Base-by-base conservation (phyloP, 352 stramenopile species). In the Globisporangium heterothallicum region DNA sequence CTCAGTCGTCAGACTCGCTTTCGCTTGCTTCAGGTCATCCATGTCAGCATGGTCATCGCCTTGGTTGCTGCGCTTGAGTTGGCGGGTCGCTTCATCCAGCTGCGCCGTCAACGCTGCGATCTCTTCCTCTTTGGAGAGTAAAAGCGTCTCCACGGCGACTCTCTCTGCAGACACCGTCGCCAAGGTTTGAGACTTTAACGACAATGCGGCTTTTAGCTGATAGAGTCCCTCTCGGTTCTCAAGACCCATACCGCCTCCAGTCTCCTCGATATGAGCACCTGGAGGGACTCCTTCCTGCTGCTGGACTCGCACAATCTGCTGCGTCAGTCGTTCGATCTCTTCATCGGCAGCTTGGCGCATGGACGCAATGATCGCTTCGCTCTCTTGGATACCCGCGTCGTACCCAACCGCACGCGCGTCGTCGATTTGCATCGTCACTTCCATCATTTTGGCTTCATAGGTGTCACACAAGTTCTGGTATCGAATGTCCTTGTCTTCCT, bases 321-420 rank as follows among this genome's bases (percentile, higher is more conserved):
- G 35, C 26, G 49, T 56, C 9, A 74, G 21, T 22, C 41, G 53
- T 19, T 56, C 54, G 35, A 68, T 59, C 53, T 74, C 50, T 14
- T 70, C 62, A 21, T 88, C 64, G 5, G 75, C 61, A 6, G 75
- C 64, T 14, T 78, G 67, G 0, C 63, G 68, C 42, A 92, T 71
- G n/a, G 58, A 78, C 38, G 78, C 66, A 2, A 90, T 60, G 56
- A 92, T 84, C 10, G 63, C 49, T 41, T 91, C 78, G 61, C 80
- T 94, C 51, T 92, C 80, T 3, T 72, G 63, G 34, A 91, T 85
- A 0, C 83, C 83, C 49, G 84, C 80, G 36, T 92, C 75, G 46
- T 90, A 92, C 0, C 83, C 83, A 12, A 59, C 49, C 0, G 77
- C 79, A 7, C 71, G 62, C 0, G 83, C 79, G n/a, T 82, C 80